These are phyloP conservation scores for Aspergillus floridensis DNA, from an alignment of 2,329 filamentous ascomycete species.

Conservation along the genomic window DNA sequence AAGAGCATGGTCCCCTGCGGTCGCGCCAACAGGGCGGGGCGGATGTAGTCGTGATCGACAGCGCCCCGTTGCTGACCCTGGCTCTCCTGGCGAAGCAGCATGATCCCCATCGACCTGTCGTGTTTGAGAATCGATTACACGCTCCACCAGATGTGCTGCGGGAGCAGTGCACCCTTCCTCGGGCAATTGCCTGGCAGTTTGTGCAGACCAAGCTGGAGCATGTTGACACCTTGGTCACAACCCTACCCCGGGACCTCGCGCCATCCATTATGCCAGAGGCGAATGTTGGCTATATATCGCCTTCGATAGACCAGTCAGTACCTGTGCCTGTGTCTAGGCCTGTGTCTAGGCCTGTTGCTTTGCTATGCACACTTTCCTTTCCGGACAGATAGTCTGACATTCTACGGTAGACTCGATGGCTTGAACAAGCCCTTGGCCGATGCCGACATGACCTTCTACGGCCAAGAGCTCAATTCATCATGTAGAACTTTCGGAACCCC, in stretches of 20 bases:
- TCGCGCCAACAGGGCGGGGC: slow-evolving; percentile 65
- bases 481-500: slow-evolving; percentile 3
- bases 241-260: slow-evolving; percentile 70
- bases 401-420: slow-evolving; percentile 60
- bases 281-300: slow-evolving; percentile 69
- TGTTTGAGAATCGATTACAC: slow-evolving; percentile 77
- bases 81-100: slow-evolving; percentile 68
- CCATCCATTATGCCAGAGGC: slow-evolving; percentile 62
- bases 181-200: slow-evolving; percentile 70
- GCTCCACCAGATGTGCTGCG: slow-evolving; percentile 68
- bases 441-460: slow-evolving; percentile 42
- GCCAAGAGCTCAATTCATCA: slow-evolving; percentile 9
- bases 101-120: slow-evolving; percentile 68
- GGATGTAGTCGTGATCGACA: slow-evolving; percentile 72
- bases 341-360: background rate
- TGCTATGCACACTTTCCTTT: background rate
- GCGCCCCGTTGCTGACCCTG: slow-evolving; percentile 74
- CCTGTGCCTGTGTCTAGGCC: slow-evolving; percentile 10
- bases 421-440: slow-evolving; percentile 68
- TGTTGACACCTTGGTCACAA: slow-evolving; percentile 76
- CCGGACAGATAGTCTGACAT: slow-evolving; percentile 8
- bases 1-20: slow-evolving; percentile 62
- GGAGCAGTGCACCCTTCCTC: slow-evolving; percentile 56
- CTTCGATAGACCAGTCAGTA: slow-evolving; percentile 71
- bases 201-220: slow-evolving; percentile 67